phyloP scores from a whole-genome alignment of 1,139 yeast genomes.

The Candida buenavistaensis region DNA sequence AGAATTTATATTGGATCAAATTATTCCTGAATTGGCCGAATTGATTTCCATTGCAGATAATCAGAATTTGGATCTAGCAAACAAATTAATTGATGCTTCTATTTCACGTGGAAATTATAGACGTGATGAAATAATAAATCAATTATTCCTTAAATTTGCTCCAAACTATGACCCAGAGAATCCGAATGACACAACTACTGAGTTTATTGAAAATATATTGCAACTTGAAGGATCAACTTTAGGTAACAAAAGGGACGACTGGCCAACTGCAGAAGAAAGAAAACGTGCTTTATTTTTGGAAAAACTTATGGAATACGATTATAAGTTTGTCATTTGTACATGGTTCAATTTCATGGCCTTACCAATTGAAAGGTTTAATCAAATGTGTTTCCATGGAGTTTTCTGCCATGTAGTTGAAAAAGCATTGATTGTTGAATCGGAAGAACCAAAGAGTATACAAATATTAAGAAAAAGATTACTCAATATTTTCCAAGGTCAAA shows the following conservation, averaged over 20 bases:
- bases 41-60: slow-evolving; percentile 51
- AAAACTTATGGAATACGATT: slow-evolving; percentile 66
- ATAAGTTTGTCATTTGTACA: slow-evolving; percentile 54
- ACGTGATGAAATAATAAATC: slow-evolving; percentile 63
- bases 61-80: slow-evolving; percentile 71
- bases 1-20: slow-evolving; percentile 62
- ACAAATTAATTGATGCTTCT: slow-evolving; percentile 69
- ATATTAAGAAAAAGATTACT: slow-evolving; percentile 67
- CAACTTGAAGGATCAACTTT: slow-evolving; percentile 68
- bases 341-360: slow-evolving; percentile 62
- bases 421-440: slow-evolving; percentile 43
- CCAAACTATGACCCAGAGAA: slow-evolving; percentile 42
- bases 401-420: slow-evolving; percentile 82
- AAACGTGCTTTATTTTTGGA: slow-evolving; percentile 76
- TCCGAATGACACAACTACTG: slow-evolving; percentile 44
- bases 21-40: slow-evolving; percentile 66
- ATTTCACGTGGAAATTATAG: slow-evolving; percentile 57
- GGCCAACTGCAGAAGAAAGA: slow-evolving; percentile 92
- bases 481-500: slow-evolving; percentile 56
- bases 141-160: slow-evolving; percentile 59
- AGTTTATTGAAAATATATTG: slow-evolving; percentile 62
- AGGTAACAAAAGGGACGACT: slow-evolving; percentile 80
- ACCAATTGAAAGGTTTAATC: slow-evolving; percentile 57
- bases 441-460: slow-evolving; percentile 51
- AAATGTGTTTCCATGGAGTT: slow-evolving; percentile 84